These are phyloP conservation scores for Salicornia ramosissima DNA, from an alignment of 148 eudicot species.

Conservation along the genomic window DNA sequence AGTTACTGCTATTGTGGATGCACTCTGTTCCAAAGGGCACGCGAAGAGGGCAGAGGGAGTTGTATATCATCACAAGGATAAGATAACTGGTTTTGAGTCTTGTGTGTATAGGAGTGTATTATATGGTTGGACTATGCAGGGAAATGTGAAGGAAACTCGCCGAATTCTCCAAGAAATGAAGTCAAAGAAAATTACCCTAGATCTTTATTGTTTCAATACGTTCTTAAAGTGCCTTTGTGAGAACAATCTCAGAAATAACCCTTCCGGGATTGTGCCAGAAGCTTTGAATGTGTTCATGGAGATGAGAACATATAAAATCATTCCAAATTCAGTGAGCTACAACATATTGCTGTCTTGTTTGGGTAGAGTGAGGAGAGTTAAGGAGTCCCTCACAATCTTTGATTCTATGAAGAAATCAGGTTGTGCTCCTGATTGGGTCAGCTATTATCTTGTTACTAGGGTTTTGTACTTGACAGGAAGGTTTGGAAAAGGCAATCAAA, in stretches of 20 bases:
- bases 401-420: slow-evolving; percentile 44
- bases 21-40: slow-evolving; percentile 57
- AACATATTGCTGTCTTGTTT: slow-evolving; percentile 53
- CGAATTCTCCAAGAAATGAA: slow-evolving; percentile 52
- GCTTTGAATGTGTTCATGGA: slow-evolving; percentile 60
- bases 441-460: slow-evolving; percentile 50
- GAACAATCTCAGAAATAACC: slow-evolving; percentile 42
- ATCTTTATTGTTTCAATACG: slow-evolving; percentile 54
- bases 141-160: slow-evolving; percentile 54
- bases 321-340: slow-evolving; percentile 47
- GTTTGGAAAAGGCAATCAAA: slow-evolving; percentile 61
- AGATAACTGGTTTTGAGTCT: slow-evolving; percentile 39
- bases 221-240: slow-evolving; percentile 56
- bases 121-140: slow-evolving; percentile 52
- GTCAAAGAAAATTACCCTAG: slow-evolving; percentile 39
- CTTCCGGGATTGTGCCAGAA: slow-evolving; percentile 64
- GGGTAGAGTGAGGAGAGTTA: slow-evolving; percentile 48
- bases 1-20: slow-evolving; percentile 44
- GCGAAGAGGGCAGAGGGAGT: slow-evolving; percentile 55
- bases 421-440: slow-evolving; percentile 55
- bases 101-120: slow-evolving; percentile 52
- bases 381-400: slow-evolving; percentile 44
- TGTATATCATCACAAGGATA: slow-evolving; percentile 44
- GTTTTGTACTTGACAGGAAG: slow-evolving; percentile 57
- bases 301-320: slow-evolving; percentile 45